Conservation (phyloP, 1,284 basidiomycete genomes). For the Boletus semigastroideus region DNA sequence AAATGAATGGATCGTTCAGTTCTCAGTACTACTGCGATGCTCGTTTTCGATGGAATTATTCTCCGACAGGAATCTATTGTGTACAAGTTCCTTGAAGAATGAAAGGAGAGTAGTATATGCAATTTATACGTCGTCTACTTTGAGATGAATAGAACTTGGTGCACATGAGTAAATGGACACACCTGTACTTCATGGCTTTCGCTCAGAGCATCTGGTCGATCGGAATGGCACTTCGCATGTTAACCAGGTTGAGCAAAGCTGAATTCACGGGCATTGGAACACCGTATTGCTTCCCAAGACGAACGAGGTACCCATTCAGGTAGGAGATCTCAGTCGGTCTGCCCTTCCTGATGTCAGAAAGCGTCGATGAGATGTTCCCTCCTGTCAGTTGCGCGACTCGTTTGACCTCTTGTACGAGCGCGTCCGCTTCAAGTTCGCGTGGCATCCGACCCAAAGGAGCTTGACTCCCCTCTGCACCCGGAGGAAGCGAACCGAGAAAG, state of each 20-base stretch:
- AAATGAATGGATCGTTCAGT: too few species aligned
- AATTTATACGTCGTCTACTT: neutral
- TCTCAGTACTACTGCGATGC: too few species aligned
- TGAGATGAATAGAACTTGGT: neutral
- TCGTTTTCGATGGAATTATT: neutral
- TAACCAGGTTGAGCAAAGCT: constrained; percentile 62
- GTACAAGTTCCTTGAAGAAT: neutral
- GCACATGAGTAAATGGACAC: constrained; percentile 1
- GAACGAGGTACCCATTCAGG: constrained; percentile 84
- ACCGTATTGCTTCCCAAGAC: constrained; percentile 60
- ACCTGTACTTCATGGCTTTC: constrained; percentile 2
- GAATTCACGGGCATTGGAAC: constrained; percentile 66
- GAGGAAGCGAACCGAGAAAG: constrained; percentile 35
- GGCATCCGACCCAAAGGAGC: constrained; percentile 44
- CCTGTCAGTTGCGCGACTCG: constrained; percentile 57
- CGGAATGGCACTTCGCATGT: constrained; percentile 44
- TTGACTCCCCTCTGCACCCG: constrained; percentile 29
- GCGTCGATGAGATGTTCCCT: constrained; percentile 78
- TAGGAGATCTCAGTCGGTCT: constrained; percentile 75
- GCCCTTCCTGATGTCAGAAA: constrained; percentile 63
- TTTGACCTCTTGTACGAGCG: constrained; percentile 51
- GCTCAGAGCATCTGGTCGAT: constrained; percentile 41
- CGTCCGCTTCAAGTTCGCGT: constrained; percentile 36
- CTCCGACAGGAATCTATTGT: neutral
- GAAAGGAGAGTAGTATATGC: neutral